Evolutionary conservation across 371 early-diverging fungal species (phyloP).

Genomic region (Conidiobolus coronatus): DNA sequence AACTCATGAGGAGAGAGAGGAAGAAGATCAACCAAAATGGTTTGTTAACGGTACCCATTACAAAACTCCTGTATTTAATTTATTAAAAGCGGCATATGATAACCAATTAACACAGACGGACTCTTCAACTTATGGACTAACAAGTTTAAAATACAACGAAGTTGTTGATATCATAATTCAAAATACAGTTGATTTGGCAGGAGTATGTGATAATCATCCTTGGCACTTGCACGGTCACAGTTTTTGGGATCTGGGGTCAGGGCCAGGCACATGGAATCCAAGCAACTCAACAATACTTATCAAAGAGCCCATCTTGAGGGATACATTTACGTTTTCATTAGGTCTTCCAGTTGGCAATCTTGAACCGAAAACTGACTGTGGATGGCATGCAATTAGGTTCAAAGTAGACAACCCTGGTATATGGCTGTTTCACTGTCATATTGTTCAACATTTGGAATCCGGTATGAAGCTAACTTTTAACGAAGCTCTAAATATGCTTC

Average conservation of each 20-base stretch:
- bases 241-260: constrained; percentile 3
- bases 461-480: constrained; percentile 27
- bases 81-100: neutral
- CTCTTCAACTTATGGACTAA: neutral
- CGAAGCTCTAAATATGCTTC: constrained; percentile 25
- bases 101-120: neutral
- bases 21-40: neutral
- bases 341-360: neutral
- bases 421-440: constrained; percentile 57
- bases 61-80: neutral
- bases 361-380: neutral
- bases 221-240: constrained; percentile 4
- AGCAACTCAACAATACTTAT: neutral
- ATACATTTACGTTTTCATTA: neutral
- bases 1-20: neutral
- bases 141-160: neutral
- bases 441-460: constrained; percentile 39
- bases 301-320: neutral
- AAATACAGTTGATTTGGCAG: constrained; percentile 1
- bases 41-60: neutral
- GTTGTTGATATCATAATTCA: constrained; percentile 2
- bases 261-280: neutral
- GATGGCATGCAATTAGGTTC: constrained; percentile 17
- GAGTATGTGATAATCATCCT: constrained; percentile 4
- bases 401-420: constrained; percentile 31